Base-by-base conservation (phyloP, 495 filamentous ascomycete species). In the Lindgomyces ingoldianus region DNA sequence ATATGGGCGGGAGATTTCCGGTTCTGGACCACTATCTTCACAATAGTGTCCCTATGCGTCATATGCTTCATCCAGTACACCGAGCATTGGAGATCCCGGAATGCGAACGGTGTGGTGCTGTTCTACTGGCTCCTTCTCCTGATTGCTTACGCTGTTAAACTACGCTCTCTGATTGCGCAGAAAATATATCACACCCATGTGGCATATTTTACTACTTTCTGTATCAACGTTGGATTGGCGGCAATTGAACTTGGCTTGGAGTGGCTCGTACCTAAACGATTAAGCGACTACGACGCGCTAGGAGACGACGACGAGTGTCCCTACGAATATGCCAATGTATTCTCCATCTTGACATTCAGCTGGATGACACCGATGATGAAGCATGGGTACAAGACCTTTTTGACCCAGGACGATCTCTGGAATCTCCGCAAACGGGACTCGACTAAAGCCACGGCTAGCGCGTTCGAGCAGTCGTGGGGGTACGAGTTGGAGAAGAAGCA, bases 351-450 rank as follows among this genome's bases (percentile, higher is more conserved):
- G 29, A 96, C 93, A 10, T 99, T 99, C 74, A 85, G 89, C 59
- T 99, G 95, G 95, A 96, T 99, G 91, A 99, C 95, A 0, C 91
- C 93, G 16, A 77, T 98, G 84, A 99, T 99, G 95, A 91, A 88
- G 70, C 86, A 87, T 77, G 95, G 95, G 18, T 97, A 99, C 76
- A 89, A 87, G 69, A 85, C 91, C 57, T 99, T 83, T 72, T 81
- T 99, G 53, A 96, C 91, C 4, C 93, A 99, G 76, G 91, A 99
- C 62, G 94, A 99, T 76, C 83, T 99, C 48, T 99, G 94, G 94
- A 93, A 89, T 67, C 82, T 99, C 41, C 85, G 93, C 14, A 86
- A 83, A 61, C 81, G 81, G 52, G 93, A 97, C 74, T 89, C 87
- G 3, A 95, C 94, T 24, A 82, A 83, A 46, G 74, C 75, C 18